Percentiles rank a stretch among this genome's conserved stretches.
These are phyloP conservation scores for Jimgerdemannia lactiflua DNA, from an alignment of 192 early-diverging fungal species.

Conservation along the genomic window DNA sequence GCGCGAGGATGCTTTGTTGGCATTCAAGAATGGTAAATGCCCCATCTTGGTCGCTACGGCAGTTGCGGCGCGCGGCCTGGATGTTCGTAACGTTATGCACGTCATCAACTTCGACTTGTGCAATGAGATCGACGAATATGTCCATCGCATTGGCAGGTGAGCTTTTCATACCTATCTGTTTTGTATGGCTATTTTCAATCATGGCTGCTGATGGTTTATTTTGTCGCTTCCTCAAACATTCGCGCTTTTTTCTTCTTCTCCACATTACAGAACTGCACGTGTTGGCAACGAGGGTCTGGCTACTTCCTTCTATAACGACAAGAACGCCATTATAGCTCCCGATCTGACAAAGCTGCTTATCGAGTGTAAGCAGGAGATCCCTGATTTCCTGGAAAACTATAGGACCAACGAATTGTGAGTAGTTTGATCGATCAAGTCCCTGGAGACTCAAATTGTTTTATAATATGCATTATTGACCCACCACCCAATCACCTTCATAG, in stretches of 20 bases:
- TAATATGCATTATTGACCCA: not conserved
- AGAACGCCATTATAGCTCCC: constrained; percentile 31
- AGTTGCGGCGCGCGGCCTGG: constrained; percentile 76
- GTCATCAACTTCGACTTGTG: constrained; percentile 82
- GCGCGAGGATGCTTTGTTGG: constrained; percentile 68
- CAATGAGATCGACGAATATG: constrained; percentile 71
- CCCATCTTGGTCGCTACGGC: constrained; percentile 72
- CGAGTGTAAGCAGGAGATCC: constrained; percentile 59
- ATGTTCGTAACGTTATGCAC: constrained; percentile 75
- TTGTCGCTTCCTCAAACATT: too few relatives aligned
- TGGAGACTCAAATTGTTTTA: not conserved
- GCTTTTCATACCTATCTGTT: not conserved
- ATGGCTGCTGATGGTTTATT: too few relatives aligned
- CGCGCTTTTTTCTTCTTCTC: too few relatives aligned
- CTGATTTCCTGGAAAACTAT: constrained; percentile 45
- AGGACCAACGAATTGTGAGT: constrained; percentile 27
- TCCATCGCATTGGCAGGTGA: constrained; percentile 71
- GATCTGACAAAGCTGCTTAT: constrained; percentile 48
- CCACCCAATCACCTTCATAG: not conserved
- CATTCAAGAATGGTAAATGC: constrained; percentile 65
- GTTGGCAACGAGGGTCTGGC: constrained; percentile 50
- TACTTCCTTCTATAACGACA: constrained; percentile 20
- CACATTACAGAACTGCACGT: constrained; percentile 48
- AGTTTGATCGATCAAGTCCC: not conserved
- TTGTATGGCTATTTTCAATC: not conserved